phyloP scores from a whole-genome alignment of 2,329 filamentous ascomycete genomes.

The Verticillium dahliae region DNA sequence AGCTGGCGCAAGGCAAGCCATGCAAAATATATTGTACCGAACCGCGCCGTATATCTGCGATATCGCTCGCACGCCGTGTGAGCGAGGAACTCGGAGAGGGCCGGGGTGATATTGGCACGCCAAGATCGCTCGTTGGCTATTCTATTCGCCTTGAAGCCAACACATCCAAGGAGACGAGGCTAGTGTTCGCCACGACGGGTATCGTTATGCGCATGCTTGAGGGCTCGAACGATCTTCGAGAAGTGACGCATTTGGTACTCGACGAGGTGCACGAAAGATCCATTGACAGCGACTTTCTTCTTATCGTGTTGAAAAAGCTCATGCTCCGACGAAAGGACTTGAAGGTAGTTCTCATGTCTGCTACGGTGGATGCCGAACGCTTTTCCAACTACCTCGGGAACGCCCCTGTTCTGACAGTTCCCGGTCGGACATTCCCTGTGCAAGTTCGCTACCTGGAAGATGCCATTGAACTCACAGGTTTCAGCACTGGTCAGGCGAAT shows the following conservation, averaged over 20 bases:
- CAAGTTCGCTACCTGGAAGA: conserved; percentile 85
- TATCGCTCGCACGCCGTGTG: conserved; percentile 86
- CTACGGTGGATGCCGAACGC: conserved; percentile 85
- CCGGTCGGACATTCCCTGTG: conserved; percentile 90
- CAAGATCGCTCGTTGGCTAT: conserved; percentile 82
- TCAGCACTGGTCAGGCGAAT: conserved; percentile 41
- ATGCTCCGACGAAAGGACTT: conserved; percentile 71
- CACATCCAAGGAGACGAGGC: conserved; percentile 69
- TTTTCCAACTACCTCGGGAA: conserved; percentile 85
- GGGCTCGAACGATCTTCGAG: conserved; percentile 74
- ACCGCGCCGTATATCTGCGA: conserved; percentile 89
- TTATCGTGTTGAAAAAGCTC: conserved; percentile 84
- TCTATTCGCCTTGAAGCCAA: conserved; percentile 91
- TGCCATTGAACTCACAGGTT: conserved; percentile 80
- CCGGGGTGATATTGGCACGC: conserved; percentile 73
- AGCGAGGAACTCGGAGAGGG: conserved; percentile 91
- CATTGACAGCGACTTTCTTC: conserved; percentile 92
- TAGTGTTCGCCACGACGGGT: conserved; percentile 84
- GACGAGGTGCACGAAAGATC: conserved; percentile 96
- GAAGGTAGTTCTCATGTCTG: conserved; percentile 95
- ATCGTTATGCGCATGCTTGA: conserved; percentile 99
- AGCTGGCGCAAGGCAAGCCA: conserved; percentile 69
- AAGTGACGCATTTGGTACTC: conserved; percentile 90
- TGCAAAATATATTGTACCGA: conserved; percentile 97
- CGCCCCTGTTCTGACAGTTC: conserved; percentile 83